phyloP scores from a whole-genome alignment of 2,329 filamentous ascomycete species.

The Calonectria leucothoes region DNA sequence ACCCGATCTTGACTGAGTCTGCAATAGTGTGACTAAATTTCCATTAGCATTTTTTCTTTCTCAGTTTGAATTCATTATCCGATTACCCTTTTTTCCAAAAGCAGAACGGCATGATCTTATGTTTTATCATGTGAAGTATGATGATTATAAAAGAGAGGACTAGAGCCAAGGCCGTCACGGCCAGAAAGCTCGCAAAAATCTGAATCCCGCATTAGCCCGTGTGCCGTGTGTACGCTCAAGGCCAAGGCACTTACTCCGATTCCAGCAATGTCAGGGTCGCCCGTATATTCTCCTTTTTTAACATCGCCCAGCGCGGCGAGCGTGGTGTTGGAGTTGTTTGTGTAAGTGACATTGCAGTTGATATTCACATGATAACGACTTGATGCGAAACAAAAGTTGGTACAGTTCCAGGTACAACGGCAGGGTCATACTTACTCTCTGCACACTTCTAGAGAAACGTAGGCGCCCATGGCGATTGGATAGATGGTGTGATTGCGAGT shows the following conservation, averaged over 20 bases:
- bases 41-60: background rate
- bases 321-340: background rate
- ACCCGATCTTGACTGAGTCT: background rate
- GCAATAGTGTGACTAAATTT: background rate
- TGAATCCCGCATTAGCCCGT: background rate
- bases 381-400: background rate
- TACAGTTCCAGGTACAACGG: background rate
- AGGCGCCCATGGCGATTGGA: slow-evolving; percentile 1
- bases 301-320: background rate
- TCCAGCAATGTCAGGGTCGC: slow-evolving; percentile 8
- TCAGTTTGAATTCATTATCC: too few species aligned
- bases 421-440: background rate
- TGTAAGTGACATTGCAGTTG: slow-evolving; percentile 11
- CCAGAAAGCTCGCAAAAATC: slow-evolving; percentile 17
- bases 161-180: slow-evolving; percentile 12
- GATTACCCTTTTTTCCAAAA: background rate
- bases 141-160: slow-evolving; percentile 12
- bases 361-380: slow-evolving; percentile 11
- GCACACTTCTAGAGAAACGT: slow-evolving; percentile 10
- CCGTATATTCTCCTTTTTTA: slow-evolving; percentile 1
- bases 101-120: slow-evolving; percentile 9
- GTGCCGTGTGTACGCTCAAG: too few species aligned
- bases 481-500: background rate
- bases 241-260: background rate
- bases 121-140: slow-evolving; percentile 13